These are phyloP conservation scores for Raddia guianensis DNA, from an alignment of 176 grass and related monocot species.

Conservation along the genomic window DNA sequence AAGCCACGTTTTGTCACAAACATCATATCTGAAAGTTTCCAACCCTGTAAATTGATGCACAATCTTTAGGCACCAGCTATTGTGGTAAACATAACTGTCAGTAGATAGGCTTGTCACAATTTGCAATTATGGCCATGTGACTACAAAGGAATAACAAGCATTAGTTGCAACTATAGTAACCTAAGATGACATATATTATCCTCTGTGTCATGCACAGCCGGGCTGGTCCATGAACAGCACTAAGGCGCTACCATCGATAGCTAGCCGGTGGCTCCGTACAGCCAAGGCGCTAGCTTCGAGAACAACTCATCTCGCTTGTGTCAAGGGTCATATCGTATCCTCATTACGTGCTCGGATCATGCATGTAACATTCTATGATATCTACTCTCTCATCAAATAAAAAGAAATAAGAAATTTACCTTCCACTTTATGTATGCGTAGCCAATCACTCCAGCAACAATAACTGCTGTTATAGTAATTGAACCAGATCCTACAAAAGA, in stretches of 20 bases:
- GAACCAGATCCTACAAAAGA: conserved; percentile 33
- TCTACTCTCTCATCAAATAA: neutral
- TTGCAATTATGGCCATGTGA: neutral
- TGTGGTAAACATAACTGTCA: neutral
- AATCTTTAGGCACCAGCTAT: conserved; percentile 16
- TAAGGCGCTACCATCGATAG: too few relatives aligned
- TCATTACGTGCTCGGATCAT: too few relatives aligned
- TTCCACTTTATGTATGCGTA: conserved; percentile 82
- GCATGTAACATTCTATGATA: too few relatives aligned
- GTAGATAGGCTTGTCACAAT: neutral
- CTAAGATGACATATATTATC: neutral
- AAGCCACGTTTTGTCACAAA: conserved; percentile 82
- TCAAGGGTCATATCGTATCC: too few relatives aligned
- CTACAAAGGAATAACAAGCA: neutral
- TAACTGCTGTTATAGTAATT: conserved; percentile 42
- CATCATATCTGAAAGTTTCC: conserved; percentile 85
- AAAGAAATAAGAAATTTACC: conserved; percentile 42
- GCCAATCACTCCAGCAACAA: conserved; percentile 65
- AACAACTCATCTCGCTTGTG: too few relatives aligned
- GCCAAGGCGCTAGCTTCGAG: too few relatives aligned
- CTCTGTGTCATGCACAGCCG: neutral
- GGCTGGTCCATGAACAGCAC: too few relatives aligned
- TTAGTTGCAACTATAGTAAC: neutral
- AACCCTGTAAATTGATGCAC: conserved; percentile 52
- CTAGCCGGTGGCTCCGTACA: too few relatives aligned